Evolutionary conservation across 805 yeast species (phyloP).

Genomic region (Sugiyamaella mastotermitis): DNA sequence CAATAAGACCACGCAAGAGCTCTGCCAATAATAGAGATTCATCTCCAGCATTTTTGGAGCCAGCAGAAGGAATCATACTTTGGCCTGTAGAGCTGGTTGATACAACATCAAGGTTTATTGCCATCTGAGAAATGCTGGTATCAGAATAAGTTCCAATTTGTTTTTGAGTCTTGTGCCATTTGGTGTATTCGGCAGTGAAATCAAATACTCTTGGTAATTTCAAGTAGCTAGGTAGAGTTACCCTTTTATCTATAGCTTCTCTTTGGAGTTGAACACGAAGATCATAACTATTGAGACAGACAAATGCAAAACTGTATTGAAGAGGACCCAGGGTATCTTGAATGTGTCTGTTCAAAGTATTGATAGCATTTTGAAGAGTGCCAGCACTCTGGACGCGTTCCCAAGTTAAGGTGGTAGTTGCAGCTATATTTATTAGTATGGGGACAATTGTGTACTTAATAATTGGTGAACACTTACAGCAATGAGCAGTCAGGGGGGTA

Average conservation of each 20-base stretch:
- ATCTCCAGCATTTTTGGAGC: constrained; percentile 9
- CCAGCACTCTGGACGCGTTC: constrained; percentile 54
- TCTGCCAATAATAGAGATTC: constrained; percentile 4
- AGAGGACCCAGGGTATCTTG: constrained; percentile 37
- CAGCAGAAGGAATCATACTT: constrained; percentile 9
- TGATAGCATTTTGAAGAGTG: constrained; percentile 58
- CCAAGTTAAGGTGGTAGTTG: constrained; percentile 48
- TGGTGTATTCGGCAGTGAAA: constrained; percentile 62
- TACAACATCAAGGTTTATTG: constrained; percentile 43
- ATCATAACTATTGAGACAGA: constrained; percentile 63
- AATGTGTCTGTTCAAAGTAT: constrained; percentile 42
- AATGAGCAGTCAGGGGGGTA: constrained; percentile 55
- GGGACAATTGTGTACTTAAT: constrained; percentile 13
- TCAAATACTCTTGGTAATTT: constrained; percentile 76
- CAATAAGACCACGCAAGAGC: background rate
- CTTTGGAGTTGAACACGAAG: constrained; percentile 71
- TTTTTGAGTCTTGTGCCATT: constrained; percentile 64
- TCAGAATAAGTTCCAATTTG: constrained; percentile 33
- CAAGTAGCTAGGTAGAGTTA: constrained; percentile 65
- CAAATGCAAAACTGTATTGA: constrained; percentile 52
- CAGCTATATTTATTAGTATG: no score
- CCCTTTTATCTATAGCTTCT: constrained; percentile 72
- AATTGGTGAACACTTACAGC: background rate
- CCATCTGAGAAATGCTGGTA: constrained; percentile 32
- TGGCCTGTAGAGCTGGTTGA: constrained; percentile 9